Evolutionary conservation across 2,329 filamentous ascomycete genomes (phyloP).

Genomic region (Teratosphaeria destructans): DNA sequence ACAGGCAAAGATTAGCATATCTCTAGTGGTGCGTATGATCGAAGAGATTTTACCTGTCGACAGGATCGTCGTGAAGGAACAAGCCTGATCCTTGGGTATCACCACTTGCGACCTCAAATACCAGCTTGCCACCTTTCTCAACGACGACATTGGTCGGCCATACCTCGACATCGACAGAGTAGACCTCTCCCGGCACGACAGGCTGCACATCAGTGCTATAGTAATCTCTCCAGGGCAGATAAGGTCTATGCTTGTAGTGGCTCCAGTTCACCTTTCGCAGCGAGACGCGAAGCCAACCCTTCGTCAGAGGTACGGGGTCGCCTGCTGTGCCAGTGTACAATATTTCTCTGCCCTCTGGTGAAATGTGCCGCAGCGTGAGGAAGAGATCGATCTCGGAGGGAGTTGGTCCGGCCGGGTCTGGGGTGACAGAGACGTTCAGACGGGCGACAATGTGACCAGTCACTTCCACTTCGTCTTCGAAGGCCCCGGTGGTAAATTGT

Average conservation of each 20-base stretch:
- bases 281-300: constrained; percentile 53
- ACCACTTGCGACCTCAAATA: constrained; percentile 46
- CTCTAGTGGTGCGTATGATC: constrained; percentile 47
- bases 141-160: constrained; percentile 55
- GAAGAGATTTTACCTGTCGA: neutral
- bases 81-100: constrained; percentile 52
- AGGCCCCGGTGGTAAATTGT: constrained; percentile 48
- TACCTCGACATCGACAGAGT: constrained; percentile 51
- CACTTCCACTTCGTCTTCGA: constrained; percentile 56
- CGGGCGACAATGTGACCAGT: constrained; percentile 58
- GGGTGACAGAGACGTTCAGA: constrained; percentile 36
- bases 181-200: constrained; percentile 46
- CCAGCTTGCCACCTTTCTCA: constrained; percentile 41
- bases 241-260: constrained; percentile 43
- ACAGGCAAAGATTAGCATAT: constrained; percentile 16
- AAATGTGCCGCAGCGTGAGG: constrained; percentile 49
- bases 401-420: constrained; percentile 11
- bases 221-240: constrained; percentile 51
- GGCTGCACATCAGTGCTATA: constrained; percentile 44
- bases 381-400: constrained; percentile 54
- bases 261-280: constrained; percentile 44
- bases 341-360: constrained; percentile 45
- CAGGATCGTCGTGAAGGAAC: constrained; percentile 27
- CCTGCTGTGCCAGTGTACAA: constrained; percentile 57
- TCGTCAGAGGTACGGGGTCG: constrained; percentile 51